Evolutionary conservation across 1,139 yeast species (phyloP).

Genomic region (Taphrina confusa): DNA sequence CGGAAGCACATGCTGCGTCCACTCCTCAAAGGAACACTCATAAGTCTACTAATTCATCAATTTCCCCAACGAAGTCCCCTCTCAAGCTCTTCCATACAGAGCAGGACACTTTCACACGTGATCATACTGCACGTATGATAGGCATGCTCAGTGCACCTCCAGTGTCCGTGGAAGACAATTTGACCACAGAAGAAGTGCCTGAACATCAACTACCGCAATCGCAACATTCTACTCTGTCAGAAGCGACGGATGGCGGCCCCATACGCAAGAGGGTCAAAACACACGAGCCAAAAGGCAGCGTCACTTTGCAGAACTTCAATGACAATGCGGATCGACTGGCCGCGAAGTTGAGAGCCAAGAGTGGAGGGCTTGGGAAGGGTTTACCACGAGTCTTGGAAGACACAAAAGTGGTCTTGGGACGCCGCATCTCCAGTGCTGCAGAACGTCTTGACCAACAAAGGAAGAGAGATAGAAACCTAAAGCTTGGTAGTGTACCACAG

Average conservation of each 20-base stretch:
- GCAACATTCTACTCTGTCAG: constrained; percentile 21
- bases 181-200: neutral
- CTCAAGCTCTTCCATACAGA: constrained; percentile 37
- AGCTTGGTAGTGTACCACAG: neutral
- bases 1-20: neutral
- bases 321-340: constrained; percentile 37
- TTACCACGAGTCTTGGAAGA: constrained; percentile 35
- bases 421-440: constrained; percentile 13
- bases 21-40: constrained; percentile 1
- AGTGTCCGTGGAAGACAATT: constrained; percentile 9
- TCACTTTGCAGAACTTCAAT: constrained; percentile 37
- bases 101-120: constrained; percentile 37
- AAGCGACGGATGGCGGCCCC: constrained; percentile 28
- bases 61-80: constrained; percentile 33
- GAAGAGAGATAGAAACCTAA: constrained; percentile 5
- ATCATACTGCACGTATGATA: constrained; percentile 30
- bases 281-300: constrained; percentile 36
- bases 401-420: constrained; percentile 13
- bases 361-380: constrained; percentile 34
- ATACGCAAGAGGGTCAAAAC: constrained; percentile 15
- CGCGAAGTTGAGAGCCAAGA: constrained; percentile 35
- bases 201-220: constrained; percentile 24
- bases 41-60: neutral
- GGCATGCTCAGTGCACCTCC: constrained; percentile 30
- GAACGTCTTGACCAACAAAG: constrained; percentile 33